A percentile compares a stretch with the other conserved stretches of the same genome.
Conservation (phyloP, 306 rosid species). For the Hippophae gyantsensis region DNA sequence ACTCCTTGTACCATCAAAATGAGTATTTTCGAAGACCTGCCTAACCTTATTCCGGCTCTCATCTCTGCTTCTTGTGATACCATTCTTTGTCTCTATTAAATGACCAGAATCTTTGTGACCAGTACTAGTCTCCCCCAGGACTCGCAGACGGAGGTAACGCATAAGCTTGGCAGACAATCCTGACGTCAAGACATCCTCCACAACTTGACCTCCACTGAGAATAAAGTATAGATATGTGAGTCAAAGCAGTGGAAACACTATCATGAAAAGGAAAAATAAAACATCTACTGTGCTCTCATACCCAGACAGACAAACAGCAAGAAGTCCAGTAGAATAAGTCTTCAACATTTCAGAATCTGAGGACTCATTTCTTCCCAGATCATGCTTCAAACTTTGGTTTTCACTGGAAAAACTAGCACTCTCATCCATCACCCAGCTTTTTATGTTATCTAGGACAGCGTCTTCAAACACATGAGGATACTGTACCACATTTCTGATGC, state of each 20-base stretch:
- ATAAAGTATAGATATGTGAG: constrained; percentile 9
- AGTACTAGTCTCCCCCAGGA: constrained; percentile 69
- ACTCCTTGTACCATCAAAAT: constrained; percentile 54
- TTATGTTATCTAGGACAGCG: constrained; percentile 56
- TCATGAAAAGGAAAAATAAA: constrained; percentile 1
- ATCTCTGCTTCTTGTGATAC: constrained; percentile 53
- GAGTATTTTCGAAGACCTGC: constrained; percentile 59
- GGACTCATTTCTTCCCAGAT: constrained; percentile 43
- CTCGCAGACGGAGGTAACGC: constrained; percentile 84
- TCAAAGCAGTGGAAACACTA: constrained; percentile 6
- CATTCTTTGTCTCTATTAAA: constrained; percentile 50
- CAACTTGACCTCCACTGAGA: constrained; percentile 64
- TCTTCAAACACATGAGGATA: constrained; percentile 93
- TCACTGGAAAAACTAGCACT: constrained; percentile 29
- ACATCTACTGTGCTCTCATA: constrained; percentile 25
- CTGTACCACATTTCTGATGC: constrained; percentile 36
- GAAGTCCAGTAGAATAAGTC: constrained; percentile 87
- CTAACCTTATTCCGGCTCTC: constrained; percentile 69
- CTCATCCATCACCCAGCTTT: constrained; percentile 78
- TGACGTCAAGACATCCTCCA: constrained; percentile 89
- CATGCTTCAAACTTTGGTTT: constrained; percentile 51
- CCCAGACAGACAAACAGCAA: constrained; percentile 75
- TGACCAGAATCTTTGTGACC: constrained; percentile 66
- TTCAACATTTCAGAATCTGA: constrained; percentile 78
- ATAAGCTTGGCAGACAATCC: constrained; percentile 90